Evolutionary conservation across 345 rosid genomes (phyloP).

Genomic region (Acer yangbiense): DNA sequence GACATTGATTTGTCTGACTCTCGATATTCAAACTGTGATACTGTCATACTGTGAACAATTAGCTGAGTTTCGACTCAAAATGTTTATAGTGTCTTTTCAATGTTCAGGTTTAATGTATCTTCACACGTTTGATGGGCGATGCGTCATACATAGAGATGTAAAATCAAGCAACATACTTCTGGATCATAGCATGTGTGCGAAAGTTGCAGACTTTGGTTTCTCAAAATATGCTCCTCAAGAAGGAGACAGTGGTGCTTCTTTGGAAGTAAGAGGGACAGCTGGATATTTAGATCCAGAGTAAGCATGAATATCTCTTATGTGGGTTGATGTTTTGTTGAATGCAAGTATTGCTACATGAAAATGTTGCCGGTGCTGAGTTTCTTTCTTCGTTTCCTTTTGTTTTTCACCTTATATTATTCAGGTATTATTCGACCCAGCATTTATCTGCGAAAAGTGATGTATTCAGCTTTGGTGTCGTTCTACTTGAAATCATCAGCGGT

Average conservation of each 20-base stretch:
- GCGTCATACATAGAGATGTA: constrained; percentile 66
- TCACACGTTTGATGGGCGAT: constrained; percentile 38
- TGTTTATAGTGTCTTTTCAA: background rate
- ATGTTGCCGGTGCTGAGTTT: too few relatives aligned
- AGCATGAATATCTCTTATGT: constrained; percentile 22
- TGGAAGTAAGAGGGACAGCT: constrained; percentile 77
- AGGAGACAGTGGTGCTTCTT: constrained; percentile 68
- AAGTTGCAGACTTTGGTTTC: constrained; percentile 74
- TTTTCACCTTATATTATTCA: constrained; percentile 19
- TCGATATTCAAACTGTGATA: background rate
- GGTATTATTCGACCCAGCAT: constrained; percentile 72
- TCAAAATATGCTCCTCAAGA: constrained; percentile 80
- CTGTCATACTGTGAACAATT: background rate
- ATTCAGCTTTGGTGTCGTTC: constrained; percentile 73
- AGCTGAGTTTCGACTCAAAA: background rate
- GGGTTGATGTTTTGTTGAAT: background rate
- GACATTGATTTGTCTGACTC: background rate
- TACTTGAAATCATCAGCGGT: constrained; percentile 66
- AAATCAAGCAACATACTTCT: constrained; percentile 76
- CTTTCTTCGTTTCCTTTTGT: background rate
- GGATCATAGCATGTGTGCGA: constrained; percentile 71
- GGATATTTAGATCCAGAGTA: constrained; percentile 84
- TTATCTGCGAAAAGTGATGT: constrained; percentile 73
- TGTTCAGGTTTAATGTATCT: constrained; percentile 51
- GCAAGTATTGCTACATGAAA: background rate